Evolutionary conservation across 148 eudicot genomes (phyloP).

Genomic region (Selenicereus undatus): DNA sequence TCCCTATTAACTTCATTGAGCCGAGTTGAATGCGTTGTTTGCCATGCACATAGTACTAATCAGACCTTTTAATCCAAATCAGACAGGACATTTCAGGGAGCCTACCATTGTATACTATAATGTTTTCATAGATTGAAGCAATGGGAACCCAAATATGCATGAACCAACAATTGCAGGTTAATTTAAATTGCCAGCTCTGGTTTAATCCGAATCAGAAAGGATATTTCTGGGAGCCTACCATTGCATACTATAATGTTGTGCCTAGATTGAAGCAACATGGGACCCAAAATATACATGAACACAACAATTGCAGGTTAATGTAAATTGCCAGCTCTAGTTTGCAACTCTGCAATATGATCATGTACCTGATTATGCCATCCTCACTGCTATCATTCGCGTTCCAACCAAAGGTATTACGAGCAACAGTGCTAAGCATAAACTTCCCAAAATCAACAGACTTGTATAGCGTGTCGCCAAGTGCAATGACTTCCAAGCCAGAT

Average conservation of each 20-base stretch:
- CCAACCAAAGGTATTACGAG: slow-evolving; percentile 56
- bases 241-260: background rate
- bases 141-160: no score
- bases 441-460: slow-evolving; percentile 57
- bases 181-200: no score
- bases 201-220: no score
- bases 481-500: slow-evolving; percentile 54
- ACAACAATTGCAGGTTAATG: background rate
- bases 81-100: no score
- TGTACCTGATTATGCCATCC: slow-evolving; percentile 40
- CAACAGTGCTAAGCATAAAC: slow-evolving; percentile 51
- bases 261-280: background rate
- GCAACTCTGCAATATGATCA: background rate
- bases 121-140: no score
- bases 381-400: slow-evolving; percentile 10
- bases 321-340: background rate
- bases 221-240: background rate
- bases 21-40: background rate
- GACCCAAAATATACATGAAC: background rate
- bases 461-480: slow-evolving; percentile 47
- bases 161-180: no score
- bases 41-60: no score
- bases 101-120: no score
- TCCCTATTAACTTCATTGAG: background rate
- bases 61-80: no score